A percentile compares a stretch with the other conserved stretches of the same genome.
Conservation (phyloP, 257 asterid species). For the Solanum dulcamara region DNA sequence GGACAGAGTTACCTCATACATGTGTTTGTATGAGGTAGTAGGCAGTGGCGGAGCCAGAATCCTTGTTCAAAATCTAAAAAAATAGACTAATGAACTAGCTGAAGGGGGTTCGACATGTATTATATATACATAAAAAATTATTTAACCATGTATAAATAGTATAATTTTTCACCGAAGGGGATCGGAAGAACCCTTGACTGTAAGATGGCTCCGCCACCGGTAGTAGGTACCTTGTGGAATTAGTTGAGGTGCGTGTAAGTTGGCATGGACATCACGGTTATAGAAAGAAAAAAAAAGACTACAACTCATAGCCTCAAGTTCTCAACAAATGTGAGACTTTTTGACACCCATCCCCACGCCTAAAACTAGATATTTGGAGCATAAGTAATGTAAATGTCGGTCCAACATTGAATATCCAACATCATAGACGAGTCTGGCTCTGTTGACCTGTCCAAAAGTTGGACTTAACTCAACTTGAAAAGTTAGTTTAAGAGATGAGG, state of each 20-base stretch:
- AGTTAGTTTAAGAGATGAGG: not conserved
- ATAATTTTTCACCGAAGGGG: too few relatives aligned
- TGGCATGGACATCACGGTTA: not conserved
- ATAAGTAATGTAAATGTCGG: not conserved
- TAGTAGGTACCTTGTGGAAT: not conserved
- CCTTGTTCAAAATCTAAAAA: too few relatives aligned
- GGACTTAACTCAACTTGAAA: not conserved
- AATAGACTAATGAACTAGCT: too few relatives aligned
- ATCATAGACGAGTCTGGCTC: not conserved
- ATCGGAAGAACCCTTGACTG: too few relatives aligned
- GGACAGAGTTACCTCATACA: not conserved
- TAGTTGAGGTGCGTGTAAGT: not conserved
- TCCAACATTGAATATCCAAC: not conserved
- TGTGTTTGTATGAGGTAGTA: not conserved
- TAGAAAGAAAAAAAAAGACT: not conserved
- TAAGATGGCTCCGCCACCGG: too few relatives aligned
- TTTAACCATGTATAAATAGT: too few relatives aligned
- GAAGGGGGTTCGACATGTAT: too few relatives aligned
- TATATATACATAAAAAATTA: too few relatives aligned
- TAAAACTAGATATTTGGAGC: not conserved
- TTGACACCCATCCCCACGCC: not conserved
- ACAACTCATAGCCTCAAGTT: not conserved
- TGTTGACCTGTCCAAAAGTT: not conserved
- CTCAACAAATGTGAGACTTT: not conserved
- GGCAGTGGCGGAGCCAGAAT: too few relatives aligned